phyloP scores from a whole-genome alignment of 371 early-diverging fungal species.

The Haplosporangium sp. region DNA sequence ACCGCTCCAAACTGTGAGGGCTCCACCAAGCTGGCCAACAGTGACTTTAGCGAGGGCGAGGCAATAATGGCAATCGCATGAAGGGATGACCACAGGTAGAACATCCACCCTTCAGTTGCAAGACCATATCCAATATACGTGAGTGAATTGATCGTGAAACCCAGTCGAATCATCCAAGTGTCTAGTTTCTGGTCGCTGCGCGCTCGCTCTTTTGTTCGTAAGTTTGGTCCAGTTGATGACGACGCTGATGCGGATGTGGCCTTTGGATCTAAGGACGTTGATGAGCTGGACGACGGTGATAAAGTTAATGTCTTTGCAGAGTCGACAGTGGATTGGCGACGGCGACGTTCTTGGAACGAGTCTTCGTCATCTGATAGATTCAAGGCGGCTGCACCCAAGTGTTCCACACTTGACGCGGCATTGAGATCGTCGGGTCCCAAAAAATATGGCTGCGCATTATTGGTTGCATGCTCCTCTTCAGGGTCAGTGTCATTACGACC shows the following conservation, averaged over 20 bases:
- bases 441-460: slow-evolving; percentile 7
- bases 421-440: slow-evolving; percentile 14
- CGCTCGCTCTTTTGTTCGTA: slow-evolving; percentile 5
- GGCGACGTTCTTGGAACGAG: slow-evolving; percentile 30
- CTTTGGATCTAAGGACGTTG: not conserved
- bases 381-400: slow-evolving; percentile 36
- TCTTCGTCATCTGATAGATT: slow-evolving; percentile 37
- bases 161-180: slow-evolving; percentile 59
- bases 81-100: slow-evolving; percentile 45
- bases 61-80: slow-evolving; percentile 57
- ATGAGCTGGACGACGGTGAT: slow-evolving; percentile 6
- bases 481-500: slow-evolving; percentile 1
- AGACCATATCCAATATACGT: slow-evolving; percentile 54
- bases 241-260: not conserved
- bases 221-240: not conserved
- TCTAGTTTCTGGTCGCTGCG: slow-evolving; percentile 51
- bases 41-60: slow-evolving; percentile 59
- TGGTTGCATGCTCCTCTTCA: not conserved
- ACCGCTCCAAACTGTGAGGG: slow-evolving; percentile 63
- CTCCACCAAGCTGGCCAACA: slow-evolving; percentile 58
- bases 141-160: slow-evolving; percentile 47
- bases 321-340: slow-evolving; percentile 24
- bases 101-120: slow-evolving; percentile 34
- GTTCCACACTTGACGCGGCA: slow-evolving; percentile 42
- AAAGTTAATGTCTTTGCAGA: slow-evolving; percentile 7